phyloP scores from a whole-genome alignment of 225 moss, liverwort and hornwort species.

The Marchantia paleacea region DNA sequence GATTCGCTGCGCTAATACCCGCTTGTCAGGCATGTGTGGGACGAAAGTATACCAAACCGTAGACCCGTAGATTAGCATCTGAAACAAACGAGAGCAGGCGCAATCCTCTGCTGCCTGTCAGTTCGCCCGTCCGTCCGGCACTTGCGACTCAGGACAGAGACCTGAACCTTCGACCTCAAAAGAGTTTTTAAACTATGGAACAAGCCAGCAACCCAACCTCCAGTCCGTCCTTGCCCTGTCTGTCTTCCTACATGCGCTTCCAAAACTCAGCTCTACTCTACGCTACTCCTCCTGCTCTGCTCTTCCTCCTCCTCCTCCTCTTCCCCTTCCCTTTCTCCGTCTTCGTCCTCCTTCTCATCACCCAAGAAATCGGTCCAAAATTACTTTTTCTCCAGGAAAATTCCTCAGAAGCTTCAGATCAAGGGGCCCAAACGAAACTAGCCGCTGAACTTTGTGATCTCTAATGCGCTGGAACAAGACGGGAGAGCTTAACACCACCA shows the following conservation, averaged over 20 bases:
- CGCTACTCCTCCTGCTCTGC: background rate
- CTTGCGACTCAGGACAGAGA: background rate
- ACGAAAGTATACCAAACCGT: background rate
- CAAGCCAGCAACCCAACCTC: background rate
- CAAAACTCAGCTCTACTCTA: constrained; percentile 1
- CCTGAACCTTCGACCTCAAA: background rate
- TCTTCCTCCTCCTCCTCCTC: background rate
- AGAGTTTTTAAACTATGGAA: background rate
- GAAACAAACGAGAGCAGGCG: background rate
- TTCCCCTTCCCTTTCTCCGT: background rate
- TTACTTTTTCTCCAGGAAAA: background rate
- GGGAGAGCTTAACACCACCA: background rate
- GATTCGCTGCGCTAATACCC: background rate
- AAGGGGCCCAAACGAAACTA: background rate
- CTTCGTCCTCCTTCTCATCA: background rate
- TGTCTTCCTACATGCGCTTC: background rate
- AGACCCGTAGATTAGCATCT: background rate
- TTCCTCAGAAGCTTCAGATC: background rate
- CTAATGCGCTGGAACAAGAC: background rate
- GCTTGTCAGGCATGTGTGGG: background rate
- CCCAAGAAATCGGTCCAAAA: background rate
- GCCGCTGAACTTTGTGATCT: background rate
- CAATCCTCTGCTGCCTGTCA: constrained; percentile 11
- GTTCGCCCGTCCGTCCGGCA: constrained; percentile 1
- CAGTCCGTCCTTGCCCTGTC: background rate